Base-by-base conservation (phyloP, 345 rosid genomes). In the Abelmoschus esculentus region DNA sequence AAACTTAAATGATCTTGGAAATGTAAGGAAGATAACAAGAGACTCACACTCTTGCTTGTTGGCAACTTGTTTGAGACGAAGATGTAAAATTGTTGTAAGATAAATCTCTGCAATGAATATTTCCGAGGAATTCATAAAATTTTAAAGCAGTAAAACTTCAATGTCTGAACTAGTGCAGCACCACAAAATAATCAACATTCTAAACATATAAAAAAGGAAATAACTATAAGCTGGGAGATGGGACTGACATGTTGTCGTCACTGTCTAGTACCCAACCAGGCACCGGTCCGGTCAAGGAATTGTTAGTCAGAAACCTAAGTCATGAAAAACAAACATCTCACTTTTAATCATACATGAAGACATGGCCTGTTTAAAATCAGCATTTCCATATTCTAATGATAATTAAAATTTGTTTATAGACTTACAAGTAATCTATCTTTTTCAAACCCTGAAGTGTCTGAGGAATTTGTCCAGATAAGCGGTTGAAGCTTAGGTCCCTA, bases 401-500 rank as follows among this genome's bases (percentile, higher is more conserved):
- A 49, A 56, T 40, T 14, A 6, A 5, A 26, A 5, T 17, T 62
- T 10, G 22, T 34, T 14, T 18, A 73, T 18, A 5, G 47, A 73
- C 87, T 85, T 84, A 91, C 99, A 87, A 69, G 78, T 1, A 82
- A 1, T 82, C 0, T 46, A 79, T 10, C 0, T 1, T 28, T 0
- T 2, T 0, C 66, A 76, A 69, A 47, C 14, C 66, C 73, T 42
- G 13, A 49, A 88, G 70, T 29, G 72, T 11, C 10, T 31, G 44
- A 14, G 96, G 90, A 75, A 90, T 77, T 58, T 11, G 9, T 66
- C 90, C 93, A 0, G 79, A 84, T 80, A 95, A 73, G 76, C 55
- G 80, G 77, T 95, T 95, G 85, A 77, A 83, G 86, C 97, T 87
- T 73, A 91, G 71, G 79, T 95, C 97, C 75, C 99, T 95, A 71